Conservation (phyloP, 495 filamentous ascomycete genomes). For the Parmelia sp. region DNA sequence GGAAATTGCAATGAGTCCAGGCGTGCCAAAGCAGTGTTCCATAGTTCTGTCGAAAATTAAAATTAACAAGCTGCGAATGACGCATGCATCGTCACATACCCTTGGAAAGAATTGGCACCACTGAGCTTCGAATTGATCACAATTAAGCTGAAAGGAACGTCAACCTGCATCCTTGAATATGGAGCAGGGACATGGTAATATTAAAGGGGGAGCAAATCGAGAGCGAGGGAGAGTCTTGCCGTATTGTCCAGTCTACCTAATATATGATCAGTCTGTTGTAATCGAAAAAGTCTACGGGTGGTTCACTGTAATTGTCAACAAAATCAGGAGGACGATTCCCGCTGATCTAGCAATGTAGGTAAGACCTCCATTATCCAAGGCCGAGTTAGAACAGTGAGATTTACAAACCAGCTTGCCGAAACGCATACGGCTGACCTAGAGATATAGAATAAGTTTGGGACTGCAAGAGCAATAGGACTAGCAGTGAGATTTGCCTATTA, state of each 20-base stretch:
- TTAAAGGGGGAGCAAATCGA: not conserved
- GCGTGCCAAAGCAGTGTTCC: slow-evolving; percentile 83
- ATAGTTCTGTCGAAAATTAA: slow-evolving; percentile 49
- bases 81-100: slow-evolving; percentile 26
- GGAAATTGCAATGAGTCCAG: slow-evolving; percentile 82
- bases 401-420: slow-evolving; percentile 78
- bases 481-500: slow-evolving; percentile 54
- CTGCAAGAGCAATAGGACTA: not conserved
- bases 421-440: slow-evolving; percentile 79
- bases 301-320: slow-evolving; percentile 64
- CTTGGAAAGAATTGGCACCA: slow-evolving; percentile 87
- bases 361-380: not conserved
- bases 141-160: slow-evolving; percentile 50
- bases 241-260: slow-evolving; percentile 88
- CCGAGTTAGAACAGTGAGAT: slow-evolving; percentile 30
- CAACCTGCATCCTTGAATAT: not conserved
- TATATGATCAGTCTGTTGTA: not conserved
- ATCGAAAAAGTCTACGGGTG: not conserved
- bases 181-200: not conserved
- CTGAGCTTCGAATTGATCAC: slow-evolving; percentile 93
- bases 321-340: slow-evolving; percentile 70
- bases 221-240: slow-evolving; percentile 27
- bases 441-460: slow-evolving; percentile 5
- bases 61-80: not conserved
- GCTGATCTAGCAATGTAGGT: not conserved